Percentiles rank a stretch among this genome's conserved stretches.
Evolutionary conservation across 805 yeast species (phyloP).

Genomic region (Wickerhamiella nectarea): DNA sequence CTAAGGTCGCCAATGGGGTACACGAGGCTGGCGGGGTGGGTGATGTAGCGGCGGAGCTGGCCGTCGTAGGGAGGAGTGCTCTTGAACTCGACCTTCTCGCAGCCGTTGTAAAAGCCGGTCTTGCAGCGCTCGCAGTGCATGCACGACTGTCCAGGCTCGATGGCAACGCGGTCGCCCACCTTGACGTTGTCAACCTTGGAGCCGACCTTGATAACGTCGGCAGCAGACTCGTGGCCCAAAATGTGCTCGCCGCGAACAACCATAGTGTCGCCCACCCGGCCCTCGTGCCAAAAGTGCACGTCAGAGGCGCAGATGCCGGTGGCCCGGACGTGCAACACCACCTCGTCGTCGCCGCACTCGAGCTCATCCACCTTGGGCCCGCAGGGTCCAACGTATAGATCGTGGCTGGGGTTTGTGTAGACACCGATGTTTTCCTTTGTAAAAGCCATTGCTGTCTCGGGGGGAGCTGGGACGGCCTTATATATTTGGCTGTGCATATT

Average conservation of each 20-base stretch:
- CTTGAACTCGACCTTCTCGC: slow-evolving; percentile 27
- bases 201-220: slow-evolving; percentile 37
- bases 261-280: slow-evolving; percentile 40
- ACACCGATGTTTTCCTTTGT: slow-evolving; percentile 21
- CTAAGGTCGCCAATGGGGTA: slow-evolving; percentile 31
- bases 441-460: not conserved
- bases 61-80: slow-evolving; percentile 29
- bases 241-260: slow-evolving; percentile 51
- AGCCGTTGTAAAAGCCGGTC: slow-evolving; percentile 28
- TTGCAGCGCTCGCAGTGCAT: slow-evolving; percentile 26
- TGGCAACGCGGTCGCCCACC: slow-evolving; percentile 33
- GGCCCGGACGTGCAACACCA: slow-evolving; percentile 43
- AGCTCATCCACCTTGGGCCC: slow-evolving; percentile 20
- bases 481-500: not conserved
- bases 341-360: slow-evolving; percentile 31
- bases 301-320: slow-evolving; percentile 71
- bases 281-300: slow-evolving; percentile 54
- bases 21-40: slow-evolving; percentile 28
- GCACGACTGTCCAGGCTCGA: slow-evolving; percentile 44
- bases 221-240: slow-evolving; percentile 45
- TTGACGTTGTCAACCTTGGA: slow-evolving; percentile 33
- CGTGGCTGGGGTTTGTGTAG: slow-evolving; percentile 25
- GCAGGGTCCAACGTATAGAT: slow-evolving; percentile 21
- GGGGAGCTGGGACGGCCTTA: not conserved
- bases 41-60: slow-evolving; percentile 25